These are phyloP conservation scores for Cucurbita argyrosperma DNA, from an alignment of 306 rosid species.

Conservation along the genomic window DNA sequence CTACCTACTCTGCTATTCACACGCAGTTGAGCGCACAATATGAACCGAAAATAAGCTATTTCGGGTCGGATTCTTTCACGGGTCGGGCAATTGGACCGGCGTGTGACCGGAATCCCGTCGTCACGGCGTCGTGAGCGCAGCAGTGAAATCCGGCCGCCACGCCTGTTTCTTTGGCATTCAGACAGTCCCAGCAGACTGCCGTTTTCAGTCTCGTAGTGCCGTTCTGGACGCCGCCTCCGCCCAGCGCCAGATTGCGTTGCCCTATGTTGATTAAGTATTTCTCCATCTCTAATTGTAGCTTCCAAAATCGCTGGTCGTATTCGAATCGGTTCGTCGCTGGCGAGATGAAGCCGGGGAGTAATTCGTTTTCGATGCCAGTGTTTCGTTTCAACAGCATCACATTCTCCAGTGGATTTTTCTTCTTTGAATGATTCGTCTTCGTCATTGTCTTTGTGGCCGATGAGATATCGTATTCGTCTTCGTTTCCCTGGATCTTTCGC, in stretches of 20 bases:
- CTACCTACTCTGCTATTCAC: not conserved
- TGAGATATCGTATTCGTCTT: not conserved
- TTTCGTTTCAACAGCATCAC: conserved; percentile 35
- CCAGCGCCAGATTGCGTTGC: not conserved
- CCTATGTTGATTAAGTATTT: conserved; percentile 25
- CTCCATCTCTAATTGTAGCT: conserved; percentile 23
- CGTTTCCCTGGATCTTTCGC: conserved; percentile 2
- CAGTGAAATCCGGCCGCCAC: conserved; percentile 36
- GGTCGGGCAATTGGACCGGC: conserved; percentile 80
- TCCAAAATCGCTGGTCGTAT: conserved; percentile 20
- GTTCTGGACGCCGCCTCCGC: not conserved
- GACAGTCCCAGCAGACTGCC: conserved; percentile 33
- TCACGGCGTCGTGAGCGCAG: conserved; percentile 51
- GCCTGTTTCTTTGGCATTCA: conserved; percentile 15
- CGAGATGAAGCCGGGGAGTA: conserved; percentile 4
- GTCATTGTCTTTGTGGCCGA: conserved; percentile 1
- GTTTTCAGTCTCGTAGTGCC: not conserved
- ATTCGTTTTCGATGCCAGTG: not conserved
- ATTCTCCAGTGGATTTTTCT: conserved; percentile 22
- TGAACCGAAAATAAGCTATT: not conserved
- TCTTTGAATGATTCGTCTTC: not conserved
- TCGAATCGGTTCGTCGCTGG: conserved; percentile 17
- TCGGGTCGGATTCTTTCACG: conserved; percentile 16
- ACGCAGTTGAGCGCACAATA: not conserved
- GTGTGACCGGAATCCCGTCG: conserved; percentile 36